phyloP scores from a whole-genome alignment of 345 rosid species.

The Camelina neglecta region DNA sequence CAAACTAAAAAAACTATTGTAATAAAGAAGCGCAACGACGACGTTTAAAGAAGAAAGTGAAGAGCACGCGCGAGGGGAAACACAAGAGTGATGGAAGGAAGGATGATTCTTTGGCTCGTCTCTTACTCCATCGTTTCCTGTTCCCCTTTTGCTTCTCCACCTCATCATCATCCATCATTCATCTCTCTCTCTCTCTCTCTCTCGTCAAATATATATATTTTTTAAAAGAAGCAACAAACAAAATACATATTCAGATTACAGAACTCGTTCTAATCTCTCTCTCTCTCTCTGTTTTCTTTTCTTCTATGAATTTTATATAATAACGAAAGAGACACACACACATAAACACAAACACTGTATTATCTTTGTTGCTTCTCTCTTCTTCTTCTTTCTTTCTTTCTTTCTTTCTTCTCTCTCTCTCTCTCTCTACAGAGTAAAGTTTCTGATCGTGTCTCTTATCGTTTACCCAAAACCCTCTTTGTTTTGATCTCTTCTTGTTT shows the following conservation, averaged over 20 bases:
- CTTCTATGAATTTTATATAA: conserved; percentile 32
- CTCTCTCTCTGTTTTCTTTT: background rate
- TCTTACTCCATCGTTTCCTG: conserved; percentile 54
- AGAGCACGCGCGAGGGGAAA: background rate
- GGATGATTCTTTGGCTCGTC: conserved; percentile 53
- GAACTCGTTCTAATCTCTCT: conserved; percentile 16
- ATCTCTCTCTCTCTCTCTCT: conserved; percentile 27
- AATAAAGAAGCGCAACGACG: background rate
- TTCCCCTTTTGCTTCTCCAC: conserved; percentile 45
- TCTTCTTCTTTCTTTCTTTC: conserved; percentile 8
- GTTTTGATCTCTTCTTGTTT: conserved; percentile 45
- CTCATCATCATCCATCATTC: conserved; percentile 7
- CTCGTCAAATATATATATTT: conserved; percentile 18
- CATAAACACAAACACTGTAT: conserved; percentile 11
- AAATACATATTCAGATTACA: conserved; percentile 30
- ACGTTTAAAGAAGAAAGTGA: background rate
- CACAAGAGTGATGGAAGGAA: background rate
- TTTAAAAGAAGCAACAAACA: conserved; percentile 20
- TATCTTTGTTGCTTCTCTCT: conserved; percentile 34
- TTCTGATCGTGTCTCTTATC: conserved; percentile 58
- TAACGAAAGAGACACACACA: conserved; percentile 23
- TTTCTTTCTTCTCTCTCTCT: conserved; percentile 21
- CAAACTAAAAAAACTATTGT: background rate
- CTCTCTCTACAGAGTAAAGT: conserved; percentile 49
- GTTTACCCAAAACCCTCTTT: conserved; percentile 37